Percentiles rank a stretch among this genome's conserved stretches.
Evolutionary conservation across 2,329 filamentous ascomycete genomes (phyloP).

Genomic region (Ramularia endophylla): DNA sequence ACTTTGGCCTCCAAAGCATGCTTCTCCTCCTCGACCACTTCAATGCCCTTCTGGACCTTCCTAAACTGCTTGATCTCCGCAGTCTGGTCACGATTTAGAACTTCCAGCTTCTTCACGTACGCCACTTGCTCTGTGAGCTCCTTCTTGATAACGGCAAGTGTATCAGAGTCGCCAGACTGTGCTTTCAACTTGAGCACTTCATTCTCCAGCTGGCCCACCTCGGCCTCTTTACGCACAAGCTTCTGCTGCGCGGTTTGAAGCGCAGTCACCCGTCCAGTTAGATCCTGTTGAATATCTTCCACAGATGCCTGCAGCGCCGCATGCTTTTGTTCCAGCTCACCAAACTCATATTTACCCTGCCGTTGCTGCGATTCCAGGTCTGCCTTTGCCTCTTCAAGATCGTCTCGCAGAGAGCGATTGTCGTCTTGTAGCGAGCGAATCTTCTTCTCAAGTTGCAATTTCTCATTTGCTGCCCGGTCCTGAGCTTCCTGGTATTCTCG

Average conservation of each 20-base stretch:
- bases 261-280: conserved; percentile 49
- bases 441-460: conserved; percentile 49
- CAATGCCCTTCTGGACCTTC: conserved; percentile 76
- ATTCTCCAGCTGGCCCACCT: conserved; percentile 70
- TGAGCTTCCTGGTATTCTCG: conserved; percentile 52
- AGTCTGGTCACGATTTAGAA: conserved; percentile 70
- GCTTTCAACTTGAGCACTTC: conserved; percentile 80
- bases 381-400: conserved; percentile 75
- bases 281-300: conserved; percentile 56
- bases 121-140: conserved; percentile 86
- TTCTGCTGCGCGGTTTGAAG: conserved; percentile 60
- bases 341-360: conserved; percentile 54
- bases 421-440: conserved; percentile 58
- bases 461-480: conserved; percentile 51
- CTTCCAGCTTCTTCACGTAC: conserved; percentile 83
- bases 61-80: conserved; percentile 75
- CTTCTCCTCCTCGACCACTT: conserved; percentile 95
- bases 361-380: conserved; percentile 64
- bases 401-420: conserved; percentile 68
- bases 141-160: conserved; percentile 74
- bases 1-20: conserved; percentile 71
- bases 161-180: conserved; percentile 80
- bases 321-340: conserved; percentile 57
- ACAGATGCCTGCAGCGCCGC: conserved; percentile 47
- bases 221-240: conserved; percentile 61